Evolutionary conservation across 2,329 filamentous ascomycete genomes (phyloP).

Genomic region (Xylariaceae sp.): DNA sequence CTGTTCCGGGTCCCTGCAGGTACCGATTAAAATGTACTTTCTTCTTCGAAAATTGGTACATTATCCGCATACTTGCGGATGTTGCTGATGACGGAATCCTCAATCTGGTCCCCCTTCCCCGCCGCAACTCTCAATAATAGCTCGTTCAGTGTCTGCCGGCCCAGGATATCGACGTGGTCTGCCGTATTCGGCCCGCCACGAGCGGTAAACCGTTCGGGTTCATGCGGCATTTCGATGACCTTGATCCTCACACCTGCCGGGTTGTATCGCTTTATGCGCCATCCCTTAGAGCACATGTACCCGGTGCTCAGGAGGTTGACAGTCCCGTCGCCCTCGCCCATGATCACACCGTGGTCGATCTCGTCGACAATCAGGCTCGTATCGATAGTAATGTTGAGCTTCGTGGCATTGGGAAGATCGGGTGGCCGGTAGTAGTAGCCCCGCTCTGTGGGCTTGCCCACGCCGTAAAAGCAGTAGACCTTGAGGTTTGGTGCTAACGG

Average conservation of each 20-base stretch:
- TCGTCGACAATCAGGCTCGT: conserved; percentile 54
- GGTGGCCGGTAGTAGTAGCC: conserved; percentile 79
- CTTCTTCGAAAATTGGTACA: conserved; percentile 74
- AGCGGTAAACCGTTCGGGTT: conserved; percentile 87
- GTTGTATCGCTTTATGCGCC: conserved; percentile 91
- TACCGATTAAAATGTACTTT: conserved; percentile 9
- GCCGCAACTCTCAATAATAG: conserved; percentile 81
- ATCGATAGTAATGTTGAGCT: conserved; percentile 70
- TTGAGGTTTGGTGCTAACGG: conserved; percentile 85
- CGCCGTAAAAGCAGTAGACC: conserved; percentile 95
- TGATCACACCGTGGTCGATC: conserved; percentile 82
- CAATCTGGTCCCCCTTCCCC: conserved; percentile 73
- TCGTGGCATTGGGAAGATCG: conserved; percentile 59
- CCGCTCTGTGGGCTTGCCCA: conserved; percentile 89
- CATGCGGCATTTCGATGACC: conserved; percentile 93
- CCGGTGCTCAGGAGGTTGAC: conserved; percentile 87
- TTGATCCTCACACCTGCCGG: conserved; percentile 76
- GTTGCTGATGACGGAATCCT: conserved; percentile 71
- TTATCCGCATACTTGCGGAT: conserved; percentile 78
- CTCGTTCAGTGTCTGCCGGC: conserved; percentile 83
- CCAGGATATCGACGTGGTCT: conserved; percentile 95
- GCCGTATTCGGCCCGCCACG: conserved; percentile 66
- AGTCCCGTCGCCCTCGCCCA: conserved; percentile 94
- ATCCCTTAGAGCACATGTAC: conserved; percentile 96
- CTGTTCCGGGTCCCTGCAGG: background rate